Percentiles rank a stretch among this genome's conserved stretches.
phyloP scores from a whole-genome alignment of 306 rosid genomes.

The Echinosophora koreensis region DNA sequence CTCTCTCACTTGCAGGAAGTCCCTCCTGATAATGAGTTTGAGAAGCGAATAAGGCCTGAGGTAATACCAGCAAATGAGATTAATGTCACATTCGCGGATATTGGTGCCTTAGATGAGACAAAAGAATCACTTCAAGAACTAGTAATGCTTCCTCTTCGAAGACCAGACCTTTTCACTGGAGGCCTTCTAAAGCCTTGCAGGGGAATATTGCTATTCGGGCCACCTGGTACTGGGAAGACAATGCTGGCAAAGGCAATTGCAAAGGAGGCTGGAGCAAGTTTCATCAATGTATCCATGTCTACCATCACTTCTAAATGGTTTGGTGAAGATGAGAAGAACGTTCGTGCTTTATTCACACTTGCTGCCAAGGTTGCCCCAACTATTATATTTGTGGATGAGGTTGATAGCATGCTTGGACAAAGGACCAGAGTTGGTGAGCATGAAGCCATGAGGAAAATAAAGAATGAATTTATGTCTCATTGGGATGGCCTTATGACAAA shows the following conservation, averaged over 20 bases:
- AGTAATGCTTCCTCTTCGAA: constrained; percentile 93
- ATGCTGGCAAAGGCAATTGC: constrained; percentile 99
- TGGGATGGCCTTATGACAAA: constrained; percentile 96
- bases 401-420: constrained; percentile 99
- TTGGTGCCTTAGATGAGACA: constrained; percentile 88
- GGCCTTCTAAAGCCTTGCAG: constrained; percentile 96
- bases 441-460: constrained; percentile 97
- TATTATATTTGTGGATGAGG: constrained; percentile 96
- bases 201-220: constrained; percentile 91
- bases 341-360: constrained; percentile 89
- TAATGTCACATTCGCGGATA: constrained; percentile 79
- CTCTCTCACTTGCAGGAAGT: constrained; percentile 64
- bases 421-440: constrained; percentile 94
- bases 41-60: constrained; percentile 94
- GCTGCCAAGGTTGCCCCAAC: constrained; percentile 97
- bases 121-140: constrained; percentile 98
- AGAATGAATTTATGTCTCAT: constrained; percentile 93
- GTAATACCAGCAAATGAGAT: constrained; percentile 91
- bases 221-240: constrained; percentile 98
- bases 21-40: constrained; percentile 90
- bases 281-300: constrained; percentile 97
- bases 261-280: constrained; percentile 96
- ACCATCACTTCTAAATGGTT: constrained; percentile 99
- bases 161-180: constrained; percentile 96
- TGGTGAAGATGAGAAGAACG: constrained; percentile 98